These are phyloP conservation scores for Gaeumannomyces tritici DNA, from an alignment of 2,329 filamentous ascomycete genomes.

Conservation along the genomic window DNA sequence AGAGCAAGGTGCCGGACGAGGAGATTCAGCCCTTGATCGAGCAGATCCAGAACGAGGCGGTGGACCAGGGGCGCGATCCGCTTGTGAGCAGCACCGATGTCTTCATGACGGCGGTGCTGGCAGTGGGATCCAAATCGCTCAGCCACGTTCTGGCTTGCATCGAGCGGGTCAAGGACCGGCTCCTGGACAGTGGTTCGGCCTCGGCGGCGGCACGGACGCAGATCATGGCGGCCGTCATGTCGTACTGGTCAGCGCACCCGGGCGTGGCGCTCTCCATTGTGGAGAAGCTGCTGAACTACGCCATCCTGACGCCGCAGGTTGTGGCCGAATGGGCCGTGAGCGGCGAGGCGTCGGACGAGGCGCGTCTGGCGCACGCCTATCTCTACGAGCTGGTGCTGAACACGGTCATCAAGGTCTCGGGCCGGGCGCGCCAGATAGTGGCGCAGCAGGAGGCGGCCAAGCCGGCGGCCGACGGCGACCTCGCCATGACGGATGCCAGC, in stretches of 20 bases:
- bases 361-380: conserved; percentile 61
- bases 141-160: conserved; percentile 94
- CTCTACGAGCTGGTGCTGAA: conserved; percentile 85
- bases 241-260: conserved; percentile 88
- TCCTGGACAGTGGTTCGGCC: conserved; percentile 67
- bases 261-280: conserved; percentile 87
- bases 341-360: conserved; percentile 43
- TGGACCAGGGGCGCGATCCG: conserved; percentile 63
- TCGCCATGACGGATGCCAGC: conserved; percentile 23
- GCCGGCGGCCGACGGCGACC: conserved; percentile 25
- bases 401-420: conserved; percentile 84
- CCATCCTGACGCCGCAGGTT: conserved; percentile 74
- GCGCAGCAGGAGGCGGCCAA: conserved; percentile 18
- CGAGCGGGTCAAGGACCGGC: conserved; percentile 83
- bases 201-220: conserved; percentile 73
- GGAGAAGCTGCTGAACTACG: conserved; percentile 96
- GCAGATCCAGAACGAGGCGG: conserved; percentile 70
- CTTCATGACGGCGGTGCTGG: conserved; percentile 88
- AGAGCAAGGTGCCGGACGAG: conserved; percentile 75
- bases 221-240: conserved; percentile 82
- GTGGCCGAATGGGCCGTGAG: conserved; percentile 86
- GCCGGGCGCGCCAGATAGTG: conserved; percentile 73
- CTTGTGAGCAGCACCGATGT: conserved; percentile 84
- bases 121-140: conserved; percentile 87
- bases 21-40: conserved; percentile 77